Evolutionary conservation across 495 filamentous ascomycete genomes (phyloP).

Genomic region (Coniosporium apollinis): DNA sequence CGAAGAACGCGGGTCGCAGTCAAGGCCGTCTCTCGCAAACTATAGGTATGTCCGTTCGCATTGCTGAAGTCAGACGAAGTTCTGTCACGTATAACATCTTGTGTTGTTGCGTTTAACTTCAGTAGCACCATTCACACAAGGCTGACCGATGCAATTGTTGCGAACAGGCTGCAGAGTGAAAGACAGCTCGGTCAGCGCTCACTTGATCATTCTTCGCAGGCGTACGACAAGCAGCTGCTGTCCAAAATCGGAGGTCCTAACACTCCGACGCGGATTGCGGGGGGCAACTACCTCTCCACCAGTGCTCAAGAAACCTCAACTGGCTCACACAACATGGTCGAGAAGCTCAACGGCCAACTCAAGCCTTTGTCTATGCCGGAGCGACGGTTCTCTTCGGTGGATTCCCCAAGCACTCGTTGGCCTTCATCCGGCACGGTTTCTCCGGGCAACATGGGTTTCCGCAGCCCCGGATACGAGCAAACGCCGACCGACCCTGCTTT

Average conservation of each 20-base stretch:
- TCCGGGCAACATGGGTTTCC: conserved; percentile 19
- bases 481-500: not conserved
- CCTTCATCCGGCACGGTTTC: conserved; percentile 18
- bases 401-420: conserved; percentile 19
- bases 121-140: too few species aligned
- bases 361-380: conserved; percentile 21
- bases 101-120: too few species aligned
- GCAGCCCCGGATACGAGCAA: conserved; percentile 28
- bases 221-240: conserved; percentile 64
- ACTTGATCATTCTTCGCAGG: conserved; percentile 44
- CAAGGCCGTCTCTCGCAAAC: too few species aligned
- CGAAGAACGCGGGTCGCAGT: too few species aligned
- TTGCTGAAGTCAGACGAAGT: too few species aligned
- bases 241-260: conserved; percentile 55
- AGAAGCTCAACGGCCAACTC: conserved; percentile 17
- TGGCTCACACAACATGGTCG: conserved; percentile 7
- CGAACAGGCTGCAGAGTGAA: conserved; percentile 40
- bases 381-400: conserved; percentile 14
- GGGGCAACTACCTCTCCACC: conserved; percentile 18
- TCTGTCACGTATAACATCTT: too few species aligned
- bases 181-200: conserved; percentile 38
- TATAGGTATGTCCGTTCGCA: too few species aligned
- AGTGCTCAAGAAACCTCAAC: conserved; percentile 11
- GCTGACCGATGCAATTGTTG: conserved; percentile 18
- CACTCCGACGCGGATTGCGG: conserved; percentile 38